Conservation (phyloP, 73 alveolate species). For the Durusdinium trenchii region DNA sequence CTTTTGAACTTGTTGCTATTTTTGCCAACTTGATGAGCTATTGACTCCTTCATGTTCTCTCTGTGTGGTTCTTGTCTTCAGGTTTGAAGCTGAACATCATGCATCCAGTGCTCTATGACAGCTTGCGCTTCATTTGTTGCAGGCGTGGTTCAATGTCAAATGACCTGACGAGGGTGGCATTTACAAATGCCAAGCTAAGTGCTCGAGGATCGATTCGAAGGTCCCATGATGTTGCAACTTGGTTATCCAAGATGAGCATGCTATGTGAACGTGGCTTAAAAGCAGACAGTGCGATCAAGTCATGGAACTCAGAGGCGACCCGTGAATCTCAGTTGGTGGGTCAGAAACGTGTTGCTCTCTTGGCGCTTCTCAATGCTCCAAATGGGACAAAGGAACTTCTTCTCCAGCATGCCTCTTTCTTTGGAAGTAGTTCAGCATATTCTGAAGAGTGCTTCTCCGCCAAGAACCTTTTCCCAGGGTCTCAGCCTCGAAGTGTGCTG, state of each 20-base stretch:
- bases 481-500: neutral
- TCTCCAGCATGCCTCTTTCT: neutral
- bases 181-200: neutral
- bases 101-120: neutral
- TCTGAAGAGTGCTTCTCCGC: neutral
- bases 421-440: neutral
- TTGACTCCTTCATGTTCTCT: too few species aligned
- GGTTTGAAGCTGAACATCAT: neutral
- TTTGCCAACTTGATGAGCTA: too few species aligned
- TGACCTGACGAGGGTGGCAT: neutral
- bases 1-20: too few species aligned
- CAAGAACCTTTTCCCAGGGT: neutral
- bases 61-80: neutral
- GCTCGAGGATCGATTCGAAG: neutral
- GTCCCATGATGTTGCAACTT: neutral
- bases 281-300: neutral
- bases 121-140: neutral
- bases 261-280: neutral
- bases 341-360: neutral
- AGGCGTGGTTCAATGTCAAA: neutral
- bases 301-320: conserved; percentile 15
- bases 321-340: neutral
- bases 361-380: neutral
- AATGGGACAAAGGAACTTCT: neutral
- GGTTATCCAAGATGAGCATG: neutral